Evolutionary conservation across 2,329 filamentous ascomycete species (phyloP).

Genomic region (Didymella lethalis): DNA sequence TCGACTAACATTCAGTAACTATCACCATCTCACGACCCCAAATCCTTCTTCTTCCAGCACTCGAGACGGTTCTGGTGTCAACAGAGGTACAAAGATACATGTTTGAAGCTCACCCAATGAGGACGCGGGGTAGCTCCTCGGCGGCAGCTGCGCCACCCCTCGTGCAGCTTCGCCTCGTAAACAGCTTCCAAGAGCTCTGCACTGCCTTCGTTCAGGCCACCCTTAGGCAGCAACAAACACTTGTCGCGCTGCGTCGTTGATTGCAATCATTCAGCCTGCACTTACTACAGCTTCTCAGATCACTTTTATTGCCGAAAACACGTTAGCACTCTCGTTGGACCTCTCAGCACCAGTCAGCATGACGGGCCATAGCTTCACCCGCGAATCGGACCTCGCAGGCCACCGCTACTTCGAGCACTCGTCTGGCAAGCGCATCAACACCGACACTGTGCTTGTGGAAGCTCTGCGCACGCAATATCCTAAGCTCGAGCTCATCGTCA

Average conservation of each 20-base stretch:
- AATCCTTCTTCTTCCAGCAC: background rate
- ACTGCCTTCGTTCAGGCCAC: conserved; percentile 20
- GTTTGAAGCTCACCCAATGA: conserved; percentile 7
- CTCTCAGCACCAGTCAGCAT: conserved; percentile 23
- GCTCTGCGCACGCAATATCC: conserved; percentile 57
- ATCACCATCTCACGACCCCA: background rate
- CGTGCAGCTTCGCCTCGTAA: conserved; percentile 9
- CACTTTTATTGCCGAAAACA: background rate
- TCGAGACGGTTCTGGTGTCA: conserved; percentile 2
- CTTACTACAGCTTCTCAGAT: conserved; percentile 4
- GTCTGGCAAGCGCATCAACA: conserved; percentile 53
- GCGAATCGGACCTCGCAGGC: conserved; percentile 48
- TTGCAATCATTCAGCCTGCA: background rate
- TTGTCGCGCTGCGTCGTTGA: background rate
- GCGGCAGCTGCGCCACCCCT: conserved; percentile 14
- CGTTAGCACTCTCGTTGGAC: conserved; percentile 5
- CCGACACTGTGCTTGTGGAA: conserved; percentile 54
- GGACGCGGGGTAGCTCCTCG: conserved; percentile 16
- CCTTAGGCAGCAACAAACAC: conserved; percentile 16
- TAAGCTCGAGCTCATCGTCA: conserved; percentile 54
- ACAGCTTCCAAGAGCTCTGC: conserved; percentile 19
- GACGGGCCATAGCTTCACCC: conserved; percentile 38
- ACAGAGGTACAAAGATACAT: background rate
- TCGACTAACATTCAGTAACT: background rate
- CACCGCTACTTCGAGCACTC: conserved; percentile 56